Percentiles rank a stretch among this genome's conserved stretches.
phyloP scores from a whole-genome alignment of 495 filamentous ascomycete genomes.

The Xylaria curta region DNA sequence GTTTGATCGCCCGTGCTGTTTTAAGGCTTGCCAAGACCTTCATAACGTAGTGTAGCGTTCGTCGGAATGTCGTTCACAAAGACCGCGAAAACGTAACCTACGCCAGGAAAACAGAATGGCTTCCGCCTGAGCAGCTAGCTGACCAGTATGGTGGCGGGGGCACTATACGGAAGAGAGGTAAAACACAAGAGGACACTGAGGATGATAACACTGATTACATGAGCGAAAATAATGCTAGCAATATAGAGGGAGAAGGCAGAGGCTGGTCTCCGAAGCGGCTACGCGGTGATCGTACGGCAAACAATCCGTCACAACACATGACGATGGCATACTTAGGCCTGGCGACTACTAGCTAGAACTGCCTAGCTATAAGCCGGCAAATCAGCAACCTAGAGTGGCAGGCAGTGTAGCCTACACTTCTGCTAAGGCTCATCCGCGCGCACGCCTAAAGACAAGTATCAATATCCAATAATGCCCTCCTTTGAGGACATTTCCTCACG shows the following conservation, averaged over 20 bases:
- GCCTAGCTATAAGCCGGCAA: too few relatives aligned
- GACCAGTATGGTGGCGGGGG: not conserved
- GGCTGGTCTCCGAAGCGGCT: constrained; percentile 5
- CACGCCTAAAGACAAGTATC: too few relatives aligned
- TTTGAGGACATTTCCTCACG: too few relatives aligned
- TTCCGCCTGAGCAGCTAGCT: constrained; percentile 15
- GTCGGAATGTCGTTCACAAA: not conserved
- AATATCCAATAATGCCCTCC: too few relatives aligned
- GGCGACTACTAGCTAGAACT: too few relatives aligned
- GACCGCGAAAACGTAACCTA: not conserved
- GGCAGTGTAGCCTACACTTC: too few relatives aligned
- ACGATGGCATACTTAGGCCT: too few relatives aligned
- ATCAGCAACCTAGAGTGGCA: too few relatives aligned
- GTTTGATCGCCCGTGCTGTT: constrained; percentile 10
- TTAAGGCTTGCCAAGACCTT: constrained; percentile 5
- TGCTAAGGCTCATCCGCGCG: too few relatives aligned
- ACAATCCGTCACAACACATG: too few relatives aligned
- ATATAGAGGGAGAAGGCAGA: not conserved
- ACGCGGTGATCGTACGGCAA: not conserved
- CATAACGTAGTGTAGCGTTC: not conserved
- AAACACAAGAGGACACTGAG: not conserved
- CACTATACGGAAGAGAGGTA: not conserved
- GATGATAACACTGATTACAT: constrained; percentile 3
- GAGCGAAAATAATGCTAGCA: not conserved
- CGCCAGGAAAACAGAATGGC: constrained; percentile 1